phyloP scores from a whole-genome alignment of 2,329 filamentous ascomycete genomes.

The Microdochium bolleyi region DNA sequence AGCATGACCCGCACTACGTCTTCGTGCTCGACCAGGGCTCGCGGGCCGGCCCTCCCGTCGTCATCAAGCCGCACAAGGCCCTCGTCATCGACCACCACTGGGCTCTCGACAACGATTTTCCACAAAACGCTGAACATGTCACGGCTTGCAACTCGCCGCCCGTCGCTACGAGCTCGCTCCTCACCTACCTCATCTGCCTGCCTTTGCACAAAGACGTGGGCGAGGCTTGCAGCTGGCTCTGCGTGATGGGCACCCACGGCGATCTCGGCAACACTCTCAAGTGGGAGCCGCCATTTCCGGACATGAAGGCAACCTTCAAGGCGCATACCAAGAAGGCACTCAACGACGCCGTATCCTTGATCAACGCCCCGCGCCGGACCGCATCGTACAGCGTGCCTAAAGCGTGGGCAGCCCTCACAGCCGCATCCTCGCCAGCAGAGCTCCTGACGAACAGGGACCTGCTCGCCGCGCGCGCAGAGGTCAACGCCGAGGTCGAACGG shows the following conservation, averaged over 20 bases:
- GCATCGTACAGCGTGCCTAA: conserved; percentile 49
- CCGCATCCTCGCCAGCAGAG: conserved; percentile 39
- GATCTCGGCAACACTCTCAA: conserved; percentile 58
- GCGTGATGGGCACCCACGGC: conserved; percentile 57
- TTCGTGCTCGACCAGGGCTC: conserved; percentile 62
- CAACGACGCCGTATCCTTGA: conserved; percentile 53
- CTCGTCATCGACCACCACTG: conserved; percentile 61
- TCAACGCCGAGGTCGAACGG: conserved; percentile 52
- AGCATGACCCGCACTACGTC: conserved; percentile 43
- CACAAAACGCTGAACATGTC: conserved; percentile 42
- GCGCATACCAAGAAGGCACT: conserved; percentile 51
- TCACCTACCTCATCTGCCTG: conserved; percentile 57
- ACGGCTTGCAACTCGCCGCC: conserved; percentile 58
- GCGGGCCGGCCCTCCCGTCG: conserved; percentile 41
- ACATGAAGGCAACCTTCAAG: conserved; percentile 55
- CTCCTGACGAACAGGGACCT: conserved; percentile 41
- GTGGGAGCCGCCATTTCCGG: conserved; percentile 59
- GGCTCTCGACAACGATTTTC: conserved; percentile 46
- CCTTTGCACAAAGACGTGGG: conserved; percentile 43
- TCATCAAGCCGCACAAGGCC: conserved; percentile 38
- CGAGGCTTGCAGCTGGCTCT: conserved; percentile 49
- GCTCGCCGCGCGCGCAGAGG: conserved; percentile 45
- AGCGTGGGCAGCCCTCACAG: conserved; percentile 51
- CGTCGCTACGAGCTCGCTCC: conserved; percentile 54
- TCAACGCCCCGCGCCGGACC: conserved; percentile 59